Conservation (phyloP, 176 grass and related monocot species). For the Bothriochloa decipiens region DNA sequence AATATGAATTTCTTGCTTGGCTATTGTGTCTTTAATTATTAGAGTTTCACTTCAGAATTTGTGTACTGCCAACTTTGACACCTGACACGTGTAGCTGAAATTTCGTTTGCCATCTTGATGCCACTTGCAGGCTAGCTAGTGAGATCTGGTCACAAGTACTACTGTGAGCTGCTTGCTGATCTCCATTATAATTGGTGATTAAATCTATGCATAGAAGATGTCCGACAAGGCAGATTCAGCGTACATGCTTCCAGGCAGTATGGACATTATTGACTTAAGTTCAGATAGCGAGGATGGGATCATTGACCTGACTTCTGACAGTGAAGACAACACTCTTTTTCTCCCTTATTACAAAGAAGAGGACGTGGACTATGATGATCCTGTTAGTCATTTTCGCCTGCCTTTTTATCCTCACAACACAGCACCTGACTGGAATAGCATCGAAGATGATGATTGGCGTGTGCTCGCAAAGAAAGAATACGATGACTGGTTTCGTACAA, state of each 20-base stretch:
- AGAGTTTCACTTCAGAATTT: not conserved
- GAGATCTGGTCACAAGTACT: not conserved
- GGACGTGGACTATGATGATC: constrained; percentile 7
- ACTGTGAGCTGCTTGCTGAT: not conserved
- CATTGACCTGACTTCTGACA: constrained; percentile 53
- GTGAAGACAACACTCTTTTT: constrained; percentile 27
- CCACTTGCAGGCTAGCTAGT: constrained; percentile 18
- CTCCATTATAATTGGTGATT: not conserved
- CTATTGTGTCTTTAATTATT: not conserved
- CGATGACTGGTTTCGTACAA: constrained; percentile 18
- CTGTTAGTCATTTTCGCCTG: constrained; percentile 16
- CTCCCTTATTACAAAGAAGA: constrained; percentile 22
- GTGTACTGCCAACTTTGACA: not conserved
- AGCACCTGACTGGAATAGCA: constrained; percentile 1
- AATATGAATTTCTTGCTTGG: not conserved
- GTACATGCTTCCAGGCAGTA: not conserved
- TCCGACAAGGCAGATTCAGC: not conserved
- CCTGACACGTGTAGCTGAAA: constrained; percentile 1
- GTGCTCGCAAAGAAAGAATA: constrained; percentile 15
- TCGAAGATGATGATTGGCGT: not conserved
- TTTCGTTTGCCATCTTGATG: constrained; percentile 23
- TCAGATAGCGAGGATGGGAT: constrained; percentile 51
- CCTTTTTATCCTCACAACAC: not conserved
- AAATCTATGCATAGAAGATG: not conserved
- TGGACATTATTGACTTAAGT: constrained; percentile 52